Evolutionary conservation across 768 basidiomycete species (phyloP), one percentile per base, ranked within the genome.

Genomic region (Myochromella boudieri): DNA sequence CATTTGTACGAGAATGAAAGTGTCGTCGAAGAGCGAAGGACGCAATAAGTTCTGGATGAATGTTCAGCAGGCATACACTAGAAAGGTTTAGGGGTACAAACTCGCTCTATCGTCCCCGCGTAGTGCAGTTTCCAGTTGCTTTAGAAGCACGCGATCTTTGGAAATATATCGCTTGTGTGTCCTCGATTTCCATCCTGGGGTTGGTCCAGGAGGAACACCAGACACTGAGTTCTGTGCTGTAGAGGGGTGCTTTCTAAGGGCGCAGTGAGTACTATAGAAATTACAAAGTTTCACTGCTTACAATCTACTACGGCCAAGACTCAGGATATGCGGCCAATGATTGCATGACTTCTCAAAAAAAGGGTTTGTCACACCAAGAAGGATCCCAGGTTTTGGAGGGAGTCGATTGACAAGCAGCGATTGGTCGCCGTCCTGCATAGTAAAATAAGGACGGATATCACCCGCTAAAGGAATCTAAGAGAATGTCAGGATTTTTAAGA

Each of bases 361-460:
- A 0, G 93, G 93, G 57, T 95, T 95, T 1, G 93, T 95, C 7
- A 91, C 87, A 7, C 93, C 91, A 3, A 95, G 62, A 4, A 95
- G 55, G 3, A 90, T 63, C 1, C 91, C 92, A 1, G 84, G 65
- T 62, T 83, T 82, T 0, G 90, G 91, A n/a, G 84, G 80, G 24
- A 88, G 80, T 51, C 84, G 84, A 61, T 91, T 93, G 33, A 97
- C 84, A 10, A 99, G 65, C 1, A 75, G 59, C 3, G 75, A 56
- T 52, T 87, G 83, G 49, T 97, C 94, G n/a, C 77, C 77, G 58
- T 97, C 95, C 62, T 97, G 95, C 57, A 99, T 93, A 12, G 95
- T 97, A 54, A 97, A 89, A 64, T 95, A 99, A 0, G 95, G 95
- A 7, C 95, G 79, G 57, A 91, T 81, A 59, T 99, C 95, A 1